Evolutionary conservation across 257 asterid species (phyloP), one percentile per base, ranked within the genome.

Genomic region (Jasminum sambac): DNA sequence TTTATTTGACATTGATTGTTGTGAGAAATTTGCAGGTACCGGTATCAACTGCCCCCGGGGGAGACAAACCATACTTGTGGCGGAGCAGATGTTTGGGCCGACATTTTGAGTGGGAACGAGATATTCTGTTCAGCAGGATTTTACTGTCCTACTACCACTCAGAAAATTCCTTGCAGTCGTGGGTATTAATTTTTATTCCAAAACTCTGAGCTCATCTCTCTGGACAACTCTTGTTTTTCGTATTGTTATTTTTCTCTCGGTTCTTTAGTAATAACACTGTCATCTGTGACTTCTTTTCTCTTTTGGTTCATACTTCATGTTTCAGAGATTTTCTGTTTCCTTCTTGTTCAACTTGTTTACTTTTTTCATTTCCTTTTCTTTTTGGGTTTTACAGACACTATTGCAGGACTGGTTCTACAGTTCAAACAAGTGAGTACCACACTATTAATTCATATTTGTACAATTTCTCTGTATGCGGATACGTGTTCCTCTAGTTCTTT

Each of bases 21-120:
- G 24, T 5, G 48, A 40, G 16, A 39, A 60, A 55, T 66, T 72
- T 62, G 78, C 83, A 91, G 98, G 80, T 95, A 95, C 39, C 88
- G 81, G 10, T 95, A 95, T 84, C 98, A 91, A 77, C 85, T 92
- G 72, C 99, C 98, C 61, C 95, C 96, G 0, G 99, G 98, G 61
- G 79, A 82, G 64, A 23, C 87, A 34, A 91, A 89, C 78, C 95
- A 89, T 71, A 80, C 90, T 25, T 95, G 99, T 63, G 99, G 99
- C 3, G 95, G 95, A 72, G 99, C 97, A 48, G 98, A 91, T 74
- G 77, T 86, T 19, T 95, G 99, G 99, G 88, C 96, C 43, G 97
- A 95, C 82, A 87, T 81, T 74, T 12, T 72, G 65, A 73, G 83
- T 72, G 95, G 89, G 25, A 73, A 81, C 1, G 93, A 88, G 74